A percentile compares a stretch with the other conserved stretches of the same genome.
phyloP scores from a whole-genome alignment of 2,329 filamentous ascomycete species.

The Sporothrix pseudoabietina region DNA sequence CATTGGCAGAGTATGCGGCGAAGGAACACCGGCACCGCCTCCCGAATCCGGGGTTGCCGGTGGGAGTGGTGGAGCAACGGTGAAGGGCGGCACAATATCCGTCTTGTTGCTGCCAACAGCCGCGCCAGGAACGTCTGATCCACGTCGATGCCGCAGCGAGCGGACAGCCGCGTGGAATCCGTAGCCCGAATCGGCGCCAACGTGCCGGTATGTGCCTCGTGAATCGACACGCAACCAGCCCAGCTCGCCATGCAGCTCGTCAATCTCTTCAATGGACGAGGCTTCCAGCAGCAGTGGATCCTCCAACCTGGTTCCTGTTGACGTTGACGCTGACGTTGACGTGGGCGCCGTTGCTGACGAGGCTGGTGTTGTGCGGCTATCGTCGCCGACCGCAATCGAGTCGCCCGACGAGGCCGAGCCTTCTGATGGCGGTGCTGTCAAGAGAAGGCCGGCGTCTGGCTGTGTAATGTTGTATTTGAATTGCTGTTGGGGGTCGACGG shows the following conservation, averaged over 20 bases:
- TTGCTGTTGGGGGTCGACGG: not conserved
- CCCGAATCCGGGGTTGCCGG: constrained; percentile 33
- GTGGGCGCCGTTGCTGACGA: not conserved
- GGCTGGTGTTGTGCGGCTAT: constrained; percentile 22
- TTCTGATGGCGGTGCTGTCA: constrained; percentile 13
- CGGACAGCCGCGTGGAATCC: constrained; percentile 38
- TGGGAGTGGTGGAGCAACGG: constrained; percentile 32
- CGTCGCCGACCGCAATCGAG: constrained; percentile 26
- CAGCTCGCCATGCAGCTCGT: constrained; percentile 36
- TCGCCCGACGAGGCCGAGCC: constrained; percentile 26
- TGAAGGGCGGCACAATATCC: constrained; percentile 35
- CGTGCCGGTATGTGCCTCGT: constrained; percentile 35
- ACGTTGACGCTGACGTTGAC: too few species aligned
- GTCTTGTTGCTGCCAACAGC: not conserved
- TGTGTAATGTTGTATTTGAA: not conserved
- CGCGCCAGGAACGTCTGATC: constrained; percentile 3
- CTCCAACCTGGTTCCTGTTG: not conserved
- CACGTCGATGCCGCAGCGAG: constrained; percentile 33
- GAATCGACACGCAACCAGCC: constrained; percentile 37
- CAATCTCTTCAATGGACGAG: constrained; percentile 36
- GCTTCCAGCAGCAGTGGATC: not conserved
- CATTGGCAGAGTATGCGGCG: not conserved
- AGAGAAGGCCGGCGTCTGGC: not conserved
- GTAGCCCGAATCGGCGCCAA: constrained; percentile 37
- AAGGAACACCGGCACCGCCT: not conserved